Base-by-base conservation (phyloP, 352 stramenopile genomes). In the Phytophthora boehmeriae region DNA sequence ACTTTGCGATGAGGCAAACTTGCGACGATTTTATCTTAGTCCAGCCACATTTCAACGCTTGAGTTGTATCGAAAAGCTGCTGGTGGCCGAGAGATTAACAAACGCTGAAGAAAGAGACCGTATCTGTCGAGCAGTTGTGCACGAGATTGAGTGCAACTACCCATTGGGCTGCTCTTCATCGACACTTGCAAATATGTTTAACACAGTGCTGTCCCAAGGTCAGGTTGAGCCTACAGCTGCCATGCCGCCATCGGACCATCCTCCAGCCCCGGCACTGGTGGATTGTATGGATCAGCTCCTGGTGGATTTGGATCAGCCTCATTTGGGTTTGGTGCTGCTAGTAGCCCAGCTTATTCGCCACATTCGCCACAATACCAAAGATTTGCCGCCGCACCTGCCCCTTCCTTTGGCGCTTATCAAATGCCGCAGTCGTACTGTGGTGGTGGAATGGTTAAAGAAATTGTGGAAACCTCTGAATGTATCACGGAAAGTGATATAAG, bases 1-100 rank as follows among this genome's bases (percentile, higher is more conserved):
- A n/a, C 61, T 85, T 22, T 59, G 57, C 23, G 66, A 80, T 42
- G 54, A 79, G 28, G 36, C 44, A 5, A 66, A 41, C 1, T 53
- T 84, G 17, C 48, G 38, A 28, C 50, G 22, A 4, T 59, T 72
- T 9, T 85, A 79, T 59, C 39, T 68, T 2, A 32, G 39, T 11
- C 65, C 71, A 14, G 55, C 54, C n/a, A 39, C 45, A 39, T 79
- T 85, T 20, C 47, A 72, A 5, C 52, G 35, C 0, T 48, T 88
- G 17, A 71, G 72, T 39, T 62, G 56, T 19, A 54, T 86, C 16
- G 76, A 89, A 38, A 76, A 73, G 10, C 52, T 83, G 10, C 46
- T 89, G 8, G 32, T 86, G 22, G 75, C 70, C 1, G 71, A 73
- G 48, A 54, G 28, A 44, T 34, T 82, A 14, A 49, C 47, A 20